Evolutionary conservation across 1,284 basidiomycete genomes (phyloP), one percentile per base, ranked within the genome.

Genomic region (Heterobasidion irregulare): DNA sequence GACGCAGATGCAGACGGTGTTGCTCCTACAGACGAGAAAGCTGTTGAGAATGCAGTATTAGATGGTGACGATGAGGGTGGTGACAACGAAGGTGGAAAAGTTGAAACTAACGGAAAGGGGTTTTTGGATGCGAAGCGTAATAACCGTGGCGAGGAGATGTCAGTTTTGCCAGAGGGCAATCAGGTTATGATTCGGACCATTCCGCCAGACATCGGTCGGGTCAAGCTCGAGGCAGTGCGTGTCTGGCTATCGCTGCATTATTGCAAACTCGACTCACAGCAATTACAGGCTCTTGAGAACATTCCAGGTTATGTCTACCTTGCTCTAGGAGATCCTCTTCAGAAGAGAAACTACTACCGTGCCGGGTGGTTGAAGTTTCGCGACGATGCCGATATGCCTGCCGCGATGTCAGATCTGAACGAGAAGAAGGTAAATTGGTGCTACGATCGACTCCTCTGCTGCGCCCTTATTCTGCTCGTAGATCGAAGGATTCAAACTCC

Each of bases 141-240:
- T 48, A 79, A 75, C 59, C 78, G 81, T 36, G 83, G 79, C n/a
- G 86, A 89, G 64, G 88, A 91, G 64, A 72, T 92, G 54, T 81
- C 86, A 60, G 83, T 91, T 18, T 76, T 79, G 44, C 83, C 91
- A 26, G 84, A 91, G 62, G 85, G 88, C 12, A 90, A 91, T 64
- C 92, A 95, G 67, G 84, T 98, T 51, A 92, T 96, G 81, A 93
- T 97, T 65, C 86, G 94, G 61, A 94, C 91, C 16, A 92, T 97
- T 59, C 91, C 93, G 45, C 92, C 94, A 32, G 90, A 92, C 60
- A 92, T 95, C 62, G 86, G 89, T 18, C 83, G 93, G 48, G 72
- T 86, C 47, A 93, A 92, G 63, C 76, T 98, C 34, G 94, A 97
- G 74, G 86, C 90, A 68, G 92, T 96, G 60, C 59, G 76, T 67